Percentiles rank a stretch among this genome's conserved stretches.
These are phyloP conservation scores for Pythium brassicae DNA, from an alignment of 352 stramenopile species.

Conservation along the genomic window DNA sequence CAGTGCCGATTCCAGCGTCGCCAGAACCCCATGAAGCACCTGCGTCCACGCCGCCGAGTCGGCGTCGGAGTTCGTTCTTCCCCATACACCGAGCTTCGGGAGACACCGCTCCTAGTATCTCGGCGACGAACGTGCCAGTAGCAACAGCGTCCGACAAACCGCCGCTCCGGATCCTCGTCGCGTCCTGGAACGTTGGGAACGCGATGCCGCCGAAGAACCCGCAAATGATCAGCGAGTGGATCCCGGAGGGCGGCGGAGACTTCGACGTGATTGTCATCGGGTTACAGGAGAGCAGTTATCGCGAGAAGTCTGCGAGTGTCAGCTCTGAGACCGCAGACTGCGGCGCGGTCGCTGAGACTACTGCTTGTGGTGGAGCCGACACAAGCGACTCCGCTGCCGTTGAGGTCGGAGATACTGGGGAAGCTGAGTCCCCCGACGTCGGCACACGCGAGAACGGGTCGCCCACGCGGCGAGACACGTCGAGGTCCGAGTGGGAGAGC, in stretches of 20 bases:
- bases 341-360: background rate
- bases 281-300: conserved; percentile 81
- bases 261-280: conserved; percentile 84
- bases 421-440: background rate
- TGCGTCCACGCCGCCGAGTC: background rate
- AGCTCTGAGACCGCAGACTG: background rate
- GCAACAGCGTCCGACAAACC: background rate
- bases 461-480: background rate
- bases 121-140: background rate
- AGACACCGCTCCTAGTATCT: background rate
- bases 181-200: conserved; percentile 86
- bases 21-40: background rate
- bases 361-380: background rate
- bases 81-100: background rate
- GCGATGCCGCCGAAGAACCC: conserved; percentile 63
- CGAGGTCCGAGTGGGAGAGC: conserved; percentile 11
- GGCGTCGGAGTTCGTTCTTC: conserved; percentile 8
- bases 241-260: conserved; percentile 67
- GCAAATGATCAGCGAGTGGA: conserved; percentile 55
- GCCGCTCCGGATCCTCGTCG: conserved; percentile 53
- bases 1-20: background rate
- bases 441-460: background rate
- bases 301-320: conserved; percentile 26
- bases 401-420: background rate
- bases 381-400: background rate